A percentile compares a stretch with the other conserved stretches of the same genome.
Evolutionary conservation across 129 eudicot genomes (phyloP).

Genomic region (Calendula officinalis): DNA sequence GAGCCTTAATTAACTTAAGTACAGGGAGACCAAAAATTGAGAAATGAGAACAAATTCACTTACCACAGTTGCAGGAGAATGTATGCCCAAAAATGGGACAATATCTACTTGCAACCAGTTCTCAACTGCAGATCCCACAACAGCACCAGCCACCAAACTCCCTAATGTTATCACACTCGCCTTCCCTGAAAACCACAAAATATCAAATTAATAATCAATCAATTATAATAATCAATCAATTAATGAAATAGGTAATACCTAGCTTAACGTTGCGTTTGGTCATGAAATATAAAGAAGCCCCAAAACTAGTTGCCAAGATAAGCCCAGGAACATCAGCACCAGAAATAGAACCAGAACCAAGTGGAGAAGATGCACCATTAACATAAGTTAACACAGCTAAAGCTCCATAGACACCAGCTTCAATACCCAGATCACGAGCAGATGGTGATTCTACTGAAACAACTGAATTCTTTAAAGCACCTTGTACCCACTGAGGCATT

Average conservation of each 20-base stretch:
- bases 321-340: conserved; percentile 98
- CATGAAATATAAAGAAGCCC: conserved; percentile 94
- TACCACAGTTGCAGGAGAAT: conserved; percentile 82
- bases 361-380: conserved; percentile 71
- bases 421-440: conserved; percentile 72
- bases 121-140: conserved; percentile 95
- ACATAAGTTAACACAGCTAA: conserved; percentile 80
- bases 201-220: conserved; percentile 8
- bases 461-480: conserved; percentile 50
- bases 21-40: conserved; percentile 84
- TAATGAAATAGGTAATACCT: conserved; percentile 45
- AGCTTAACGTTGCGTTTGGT: conserved; percentile 85
- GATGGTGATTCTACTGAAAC: conserved; percentile 74
- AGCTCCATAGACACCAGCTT: conserved; percentile 96
- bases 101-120: conserved; percentile 98
- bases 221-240: background rate
- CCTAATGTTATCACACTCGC: conserved; percentile 83
- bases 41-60: conserved; percentile 84
- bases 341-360: conserved; percentile 51
- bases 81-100: conserved; percentile 85
- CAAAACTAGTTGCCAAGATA: conserved; percentile 84
- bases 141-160: conserved; percentile 91
- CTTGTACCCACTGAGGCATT: conserved; percentile 85
- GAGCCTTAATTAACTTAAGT: conserved; percentile 50
- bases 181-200: conserved; percentile 57